A percentile compares a stretch with the other conserved stretches of the same genome.
Conservation (phyloP, 1,284 basidiomycete genomes). For the Cutaneotrichosporon spelunceum region DNA sequence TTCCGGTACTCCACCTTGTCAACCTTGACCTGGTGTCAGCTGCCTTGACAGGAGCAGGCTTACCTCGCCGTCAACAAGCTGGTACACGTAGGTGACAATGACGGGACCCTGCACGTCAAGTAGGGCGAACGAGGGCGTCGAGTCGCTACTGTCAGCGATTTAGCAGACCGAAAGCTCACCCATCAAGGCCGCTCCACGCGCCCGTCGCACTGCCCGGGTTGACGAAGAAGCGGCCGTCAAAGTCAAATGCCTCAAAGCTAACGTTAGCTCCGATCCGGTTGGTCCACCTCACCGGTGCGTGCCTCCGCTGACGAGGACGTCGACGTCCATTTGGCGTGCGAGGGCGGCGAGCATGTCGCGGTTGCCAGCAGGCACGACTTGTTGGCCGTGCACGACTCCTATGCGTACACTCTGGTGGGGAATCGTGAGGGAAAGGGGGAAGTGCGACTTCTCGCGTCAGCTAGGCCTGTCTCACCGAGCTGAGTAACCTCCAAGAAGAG, state of each 20-base stretch:
- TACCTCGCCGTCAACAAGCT: conserved; percentile 65
- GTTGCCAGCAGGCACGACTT: conserved; percentile 88
- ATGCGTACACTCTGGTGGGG: conserved; percentile 76
- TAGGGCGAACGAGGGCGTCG: conserved; percentile 79
- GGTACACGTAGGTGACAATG: conserved; percentile 93
- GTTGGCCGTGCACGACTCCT: conserved; percentile 91
- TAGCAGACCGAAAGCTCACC: too few relatives aligned
- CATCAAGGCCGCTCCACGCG: conserved; percentile 78
- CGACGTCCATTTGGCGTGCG: conserved; percentile 94
- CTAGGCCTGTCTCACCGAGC: background rate
- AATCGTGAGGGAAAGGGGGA: conserved; percentile 79
- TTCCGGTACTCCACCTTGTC: conserved; percentile 50
- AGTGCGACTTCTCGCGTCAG: conserved; percentile 52
- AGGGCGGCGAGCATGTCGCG: conserved; percentile 80
- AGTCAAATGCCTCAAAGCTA: conserved; percentile 91
- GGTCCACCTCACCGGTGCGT: conserved; percentile 77
- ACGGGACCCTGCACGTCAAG: conserved; percentile 94
- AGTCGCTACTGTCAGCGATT: conserved; percentile 54
- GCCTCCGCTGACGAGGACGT: conserved; percentile 88
- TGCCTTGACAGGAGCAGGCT: conserved; percentile 22
- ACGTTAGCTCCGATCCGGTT: conserved; percentile 5
- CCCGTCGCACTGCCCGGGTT: conserved; percentile 95
- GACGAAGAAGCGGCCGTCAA: conserved; percentile 87
- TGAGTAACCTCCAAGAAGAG: background rate
- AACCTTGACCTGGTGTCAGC: conserved; percentile 50